These are phyloP conservation scores for Calendula officinalis DNA, from an alignment of 129 eudicot species.

Conservation along the genomic window DNA sequence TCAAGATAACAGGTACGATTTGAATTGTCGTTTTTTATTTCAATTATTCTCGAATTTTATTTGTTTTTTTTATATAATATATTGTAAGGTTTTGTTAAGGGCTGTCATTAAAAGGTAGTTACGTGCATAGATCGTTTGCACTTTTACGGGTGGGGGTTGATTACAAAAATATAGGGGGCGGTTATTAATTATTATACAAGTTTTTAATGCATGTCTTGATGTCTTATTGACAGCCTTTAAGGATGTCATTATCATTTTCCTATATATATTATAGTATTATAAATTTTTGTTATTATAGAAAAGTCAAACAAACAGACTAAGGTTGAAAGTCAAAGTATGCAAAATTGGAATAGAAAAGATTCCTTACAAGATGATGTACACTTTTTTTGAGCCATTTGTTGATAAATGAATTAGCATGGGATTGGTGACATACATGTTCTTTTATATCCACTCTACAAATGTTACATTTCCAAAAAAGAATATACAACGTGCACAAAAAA, in stretches of 20 bases:
- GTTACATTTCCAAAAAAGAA: not conserved
- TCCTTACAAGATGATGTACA: not conserved
- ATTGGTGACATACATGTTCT: not conserved
- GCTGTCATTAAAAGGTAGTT: no score
- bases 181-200: no score
- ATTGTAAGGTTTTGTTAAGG: no score
- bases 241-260: no score
- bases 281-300: not conserved
- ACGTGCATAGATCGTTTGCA: no score
- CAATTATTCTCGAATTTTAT: no score
- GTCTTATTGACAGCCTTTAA: no score
- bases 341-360: slow-evolving; percentile 10
- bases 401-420: not conserved
- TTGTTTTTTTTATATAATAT: no score
- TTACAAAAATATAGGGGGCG: no score
- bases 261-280: no score
- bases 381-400: not conserved
- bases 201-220: no score
- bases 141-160: no score
- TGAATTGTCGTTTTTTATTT: not conserved
- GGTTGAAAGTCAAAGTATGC: not conserved
- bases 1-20: slow-evolving; percentile 8
- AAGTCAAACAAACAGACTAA: slow-evolving; percentile 21
- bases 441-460: not conserved
- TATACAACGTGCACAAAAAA: not conserved